phyloP scores from a whole-genome alignment of 2,329 filamentous ascomycete genomes.

The Biscogniauxia sp. region DNA sequence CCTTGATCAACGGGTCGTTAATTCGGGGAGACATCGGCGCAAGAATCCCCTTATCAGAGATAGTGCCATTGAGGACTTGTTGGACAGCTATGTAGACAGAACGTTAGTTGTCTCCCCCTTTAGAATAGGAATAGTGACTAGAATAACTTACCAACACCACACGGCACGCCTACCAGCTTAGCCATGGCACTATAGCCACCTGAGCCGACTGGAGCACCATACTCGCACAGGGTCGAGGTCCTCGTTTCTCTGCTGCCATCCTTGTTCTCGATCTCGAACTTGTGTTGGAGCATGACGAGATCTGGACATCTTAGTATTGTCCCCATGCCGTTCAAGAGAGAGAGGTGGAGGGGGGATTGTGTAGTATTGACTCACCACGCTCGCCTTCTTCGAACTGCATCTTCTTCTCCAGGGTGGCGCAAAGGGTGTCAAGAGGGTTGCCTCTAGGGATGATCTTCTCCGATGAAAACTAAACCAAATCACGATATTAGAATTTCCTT shows the following conservation, averaged over 20 bases:
- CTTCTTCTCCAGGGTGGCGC: slow-evolving; percentile 85
- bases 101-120: slow-evolving; percentile 32
- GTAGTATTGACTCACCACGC: slow-evolving; percentile 49
- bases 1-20: slow-evolving; percentile 59
- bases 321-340: not conserved
- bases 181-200: slow-evolving; percentile 83
- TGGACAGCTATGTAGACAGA: slow-evolving; percentile 61
- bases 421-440: slow-evolving; percentile 88
- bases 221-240: slow-evolving; percentile 79
- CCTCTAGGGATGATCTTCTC: slow-evolving; percentile 47
- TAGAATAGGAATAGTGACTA: not conserved
- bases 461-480: slow-evolving; percentile 4
- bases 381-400: slow-evolving; percentile 83
- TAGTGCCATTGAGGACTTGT: slow-evolving; percentile 73
- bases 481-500: slow-evolving; percentile 48
- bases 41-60: slow-evolving; percentile 71
- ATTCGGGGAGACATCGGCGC: slow-evolving; percentile 74
- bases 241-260: slow-evolving; percentile 75
- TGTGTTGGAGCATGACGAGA: slow-evolving; percentile 59
- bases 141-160: too few relatives aligned
- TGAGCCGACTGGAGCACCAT: slow-evolving; percentile 61
- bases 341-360: not conserved
- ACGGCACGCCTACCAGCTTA: slow-evolving; percentile 38
- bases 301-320: not conserved
- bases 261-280: slow-evolving; percentile 80